Evolutionary conservation across 768 basidiomycete genomes (phyloP).

Genomic region (Tricholoma saponaceum): DNA sequence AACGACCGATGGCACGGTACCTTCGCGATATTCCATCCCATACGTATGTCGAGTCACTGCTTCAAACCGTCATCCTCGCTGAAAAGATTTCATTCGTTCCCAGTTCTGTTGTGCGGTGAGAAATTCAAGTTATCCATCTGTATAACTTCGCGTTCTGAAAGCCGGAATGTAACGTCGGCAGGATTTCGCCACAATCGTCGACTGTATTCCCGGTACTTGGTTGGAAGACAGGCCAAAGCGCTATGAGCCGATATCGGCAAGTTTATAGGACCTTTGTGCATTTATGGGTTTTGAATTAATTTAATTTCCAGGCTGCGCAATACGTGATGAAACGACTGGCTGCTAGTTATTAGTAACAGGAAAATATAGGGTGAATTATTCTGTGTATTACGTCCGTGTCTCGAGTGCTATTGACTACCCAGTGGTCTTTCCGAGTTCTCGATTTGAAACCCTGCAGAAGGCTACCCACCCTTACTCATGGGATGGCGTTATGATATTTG

Average conservation of each 20-base stretch:
- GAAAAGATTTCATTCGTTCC: background rate
- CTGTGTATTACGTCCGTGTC: too few species aligned
- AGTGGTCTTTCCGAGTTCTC: too few species aligned
- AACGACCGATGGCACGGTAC: slow-evolving; percentile 31
- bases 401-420: too few species aligned
- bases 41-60: slow-evolving; percentile 34
- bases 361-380: background rate
- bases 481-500: too few species aligned
- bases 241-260: slow-evolving; percentile 42
- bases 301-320: slow-evolving; percentile 23
- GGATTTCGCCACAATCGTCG: slow-evolving; percentile 40
- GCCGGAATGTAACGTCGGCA: slow-evolving; percentile 16
- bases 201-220: slow-evolving; percentile 50
- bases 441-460: too few species aligned
- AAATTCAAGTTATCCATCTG: background rate
- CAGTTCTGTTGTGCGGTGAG: slow-evolving; percentile 32
- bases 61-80: background rate
- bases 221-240: slow-evolving; percentile 41
- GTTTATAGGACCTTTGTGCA: slow-evolving; percentile 5
- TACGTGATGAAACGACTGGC: slow-evolving; percentile 38
- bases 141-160: background rate
- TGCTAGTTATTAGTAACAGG: slow-evolving; percentile 26
- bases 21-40: slow-evolving; percentile 58
- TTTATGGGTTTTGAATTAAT: background rate
- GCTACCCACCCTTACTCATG: too few species aligned